Evolutionary conservation across 2,329 filamentous ascomycete genomes (phyloP).

Genomic region (Sporothrix inflata): DNA sequence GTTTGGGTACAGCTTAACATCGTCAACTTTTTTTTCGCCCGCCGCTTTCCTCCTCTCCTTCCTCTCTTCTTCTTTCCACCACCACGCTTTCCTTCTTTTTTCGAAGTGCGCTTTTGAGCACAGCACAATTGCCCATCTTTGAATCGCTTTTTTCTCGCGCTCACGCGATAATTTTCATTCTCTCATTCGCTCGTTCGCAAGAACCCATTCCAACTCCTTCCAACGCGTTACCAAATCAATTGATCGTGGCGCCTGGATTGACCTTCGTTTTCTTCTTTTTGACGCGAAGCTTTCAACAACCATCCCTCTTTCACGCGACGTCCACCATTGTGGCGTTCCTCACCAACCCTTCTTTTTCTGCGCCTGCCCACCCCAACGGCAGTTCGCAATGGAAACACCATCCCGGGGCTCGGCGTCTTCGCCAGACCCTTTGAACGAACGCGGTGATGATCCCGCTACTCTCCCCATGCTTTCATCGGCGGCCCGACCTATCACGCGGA

Average conservation of each 20-base stretch:
- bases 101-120: neutral
- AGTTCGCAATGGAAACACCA: slow-evolving; percentile 27
- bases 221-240: slow-evolving; percentile 10
- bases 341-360: neutral
- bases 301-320: neutral
- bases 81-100: slow-evolving; percentile 1
- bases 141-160: neutral
- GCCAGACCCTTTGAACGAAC: slow-evolving; percentile 54
- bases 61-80: neutral
- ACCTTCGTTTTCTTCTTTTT: neutral
- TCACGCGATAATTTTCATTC: neutral
- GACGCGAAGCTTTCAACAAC: neutral
- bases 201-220: neutral
- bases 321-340: neutral
- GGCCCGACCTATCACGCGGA: slow-evolving; percentile 50
- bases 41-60: neutral
- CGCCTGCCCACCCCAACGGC: neutral
- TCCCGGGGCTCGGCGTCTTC: slow-evolving; percentile 48
- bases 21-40: slow-evolving; percentile 15
- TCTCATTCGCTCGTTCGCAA: neutral
- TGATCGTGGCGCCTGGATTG: neutral
- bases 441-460: slow-evolving; percentile 30
- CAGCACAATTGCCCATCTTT: neutral
- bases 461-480: slow-evolving; percentile 35
- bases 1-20: slow-evolving; percentile 11